Evolutionary conservation across 257 asterid genomes (phyloP).

Genomic region (Salvia splendens): DNA sequence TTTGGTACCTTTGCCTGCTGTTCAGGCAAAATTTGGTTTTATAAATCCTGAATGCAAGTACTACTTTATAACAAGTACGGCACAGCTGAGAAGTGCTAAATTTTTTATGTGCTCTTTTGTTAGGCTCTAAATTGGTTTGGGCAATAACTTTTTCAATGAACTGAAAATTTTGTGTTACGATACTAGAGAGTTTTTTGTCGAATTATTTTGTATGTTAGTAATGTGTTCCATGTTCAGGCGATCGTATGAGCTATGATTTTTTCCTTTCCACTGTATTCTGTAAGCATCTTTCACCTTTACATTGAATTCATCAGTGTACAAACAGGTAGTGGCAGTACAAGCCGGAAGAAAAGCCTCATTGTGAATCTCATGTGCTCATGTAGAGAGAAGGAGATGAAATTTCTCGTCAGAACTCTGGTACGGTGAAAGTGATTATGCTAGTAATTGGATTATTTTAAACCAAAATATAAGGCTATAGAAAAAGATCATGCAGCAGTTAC

Average conservation of each 20-base stretch:
- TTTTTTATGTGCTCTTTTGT: neutral
- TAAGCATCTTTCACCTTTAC: constrained; percentile 34
- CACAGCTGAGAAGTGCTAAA: neutral
- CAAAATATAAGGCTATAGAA: neutral
- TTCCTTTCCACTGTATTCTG: constrained; percentile 23
- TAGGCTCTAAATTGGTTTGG: neutral
- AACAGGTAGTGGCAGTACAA: constrained; percentile 84
- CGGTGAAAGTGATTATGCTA: constrained; percentile 32
- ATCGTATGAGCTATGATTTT: constrained; percentile 11
- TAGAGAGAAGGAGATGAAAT: constrained; percentile 90
- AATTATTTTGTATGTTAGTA: constrained; percentile 21
- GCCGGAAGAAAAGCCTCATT: constrained; percentile 73
- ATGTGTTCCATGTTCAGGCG: constrained; percentile 4
- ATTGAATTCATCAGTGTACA: constrained; percentile 72
- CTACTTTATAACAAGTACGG: neutral
- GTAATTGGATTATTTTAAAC: neutral
- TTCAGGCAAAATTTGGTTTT: neutral
- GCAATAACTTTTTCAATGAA: neutral
- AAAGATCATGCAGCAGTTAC: constrained; percentile 3
- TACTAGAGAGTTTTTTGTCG: constrained; percentile 8
- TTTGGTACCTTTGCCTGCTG: constrained; percentile 17
- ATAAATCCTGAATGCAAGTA: neutral
- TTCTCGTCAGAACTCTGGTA: constrained; percentile 90
- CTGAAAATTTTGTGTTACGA: neutral
- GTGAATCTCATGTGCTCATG: constrained; percentile 89